These are phyloP conservation scores for Pterocarpus macrocarpus DNA, from an alignment of 306 rosid genomes.

Conservation along the genomic window DNA sequence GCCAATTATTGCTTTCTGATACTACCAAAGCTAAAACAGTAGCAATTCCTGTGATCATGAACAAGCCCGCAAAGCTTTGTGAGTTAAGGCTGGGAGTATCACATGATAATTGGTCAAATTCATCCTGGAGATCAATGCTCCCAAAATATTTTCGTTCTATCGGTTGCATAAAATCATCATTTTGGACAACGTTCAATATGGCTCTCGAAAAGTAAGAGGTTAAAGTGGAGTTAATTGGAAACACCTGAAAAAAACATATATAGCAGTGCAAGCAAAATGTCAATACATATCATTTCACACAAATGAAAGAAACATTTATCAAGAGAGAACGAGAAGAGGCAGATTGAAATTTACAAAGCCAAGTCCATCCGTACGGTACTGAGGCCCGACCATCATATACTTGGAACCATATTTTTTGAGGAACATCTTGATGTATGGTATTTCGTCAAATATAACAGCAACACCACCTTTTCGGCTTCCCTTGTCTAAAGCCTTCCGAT, in stretches of 20 bases:
- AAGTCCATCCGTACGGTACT: constrained; percentile 35
- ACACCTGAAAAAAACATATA: constrained; percentile 30
- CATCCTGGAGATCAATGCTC: neutral
- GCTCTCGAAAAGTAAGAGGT: constrained; percentile 37
- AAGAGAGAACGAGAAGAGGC: neutral
- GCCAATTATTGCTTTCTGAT: constrained; percentile 30
- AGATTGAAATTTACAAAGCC: constrained; percentile 45
- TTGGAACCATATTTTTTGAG: constrained; percentile 32
- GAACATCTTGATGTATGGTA: constrained; percentile 45
- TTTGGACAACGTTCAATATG: neutral
- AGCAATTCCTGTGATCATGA: constrained; percentile 33
- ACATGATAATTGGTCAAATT: neutral
- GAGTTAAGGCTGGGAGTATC: constrained; percentile 16
- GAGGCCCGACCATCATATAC: too few relatives aligned
- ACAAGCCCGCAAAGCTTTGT: constrained; percentile 36
- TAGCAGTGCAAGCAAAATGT: too few relatives aligned
- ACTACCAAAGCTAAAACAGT: constrained; percentile 8
- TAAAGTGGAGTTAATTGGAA: neutral
- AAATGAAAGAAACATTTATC: too few relatives aligned
- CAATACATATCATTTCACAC: neutral
- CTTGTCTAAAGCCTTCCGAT: constrained; percentile 26
- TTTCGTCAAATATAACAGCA: constrained; percentile 46
- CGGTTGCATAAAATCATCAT: neutral
- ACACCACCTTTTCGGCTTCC: constrained; percentile 43
- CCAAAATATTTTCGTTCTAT: constrained; percentile 31